Evolutionary conservation across 2,329 filamentous ascomycete genomes (phyloP).

Genomic region (Colletotrichum phormii): DNA sequence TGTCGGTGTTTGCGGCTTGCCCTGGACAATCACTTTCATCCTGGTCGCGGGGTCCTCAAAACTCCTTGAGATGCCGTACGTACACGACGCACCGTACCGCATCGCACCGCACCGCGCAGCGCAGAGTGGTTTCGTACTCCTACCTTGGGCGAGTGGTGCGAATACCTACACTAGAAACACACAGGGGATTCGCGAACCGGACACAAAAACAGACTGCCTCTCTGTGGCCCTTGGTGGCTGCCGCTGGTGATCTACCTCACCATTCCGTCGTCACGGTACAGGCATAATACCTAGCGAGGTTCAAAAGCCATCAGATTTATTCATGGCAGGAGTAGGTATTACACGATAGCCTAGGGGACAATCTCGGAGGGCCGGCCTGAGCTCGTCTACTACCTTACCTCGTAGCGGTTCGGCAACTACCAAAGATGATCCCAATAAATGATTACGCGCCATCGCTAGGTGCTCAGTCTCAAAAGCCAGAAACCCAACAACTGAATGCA

Average conservation of each 20-base stretch:
- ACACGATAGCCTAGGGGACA: not conserved
- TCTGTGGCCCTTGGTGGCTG: not conserved
- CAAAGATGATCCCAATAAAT: slow-evolving; percentile 7
- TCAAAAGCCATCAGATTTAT: not conserved
- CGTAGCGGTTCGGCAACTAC: not conserved
- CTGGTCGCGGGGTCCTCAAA: slow-evolving; percentile 13
- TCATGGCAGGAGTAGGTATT: not conserved
- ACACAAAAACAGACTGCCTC: slow-evolving; percentile 1
- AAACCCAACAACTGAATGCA: not conserved
- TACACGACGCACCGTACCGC: slow-evolving; percentile 14
- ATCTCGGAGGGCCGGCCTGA: not conserved
- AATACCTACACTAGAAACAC: not conserved
- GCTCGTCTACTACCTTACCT: not conserved
- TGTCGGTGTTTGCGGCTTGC: not conserved
- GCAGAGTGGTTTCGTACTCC: not conserved
- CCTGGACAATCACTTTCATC: slow-evolving; percentile 9
- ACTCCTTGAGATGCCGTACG: slow-evolving; percentile 19
- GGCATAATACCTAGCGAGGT: not conserved
- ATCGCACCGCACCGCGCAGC: not conserved
- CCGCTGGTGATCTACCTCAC: slow-evolving; percentile 11
- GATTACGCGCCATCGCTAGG: not conserved
- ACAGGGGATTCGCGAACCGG: slow-evolving; percentile 7
- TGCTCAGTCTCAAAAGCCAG: not conserved
- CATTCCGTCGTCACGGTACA: slow-evolving; percentile 11
- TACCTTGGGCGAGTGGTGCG: not conserved